phyloP scores from a whole-genome alignment of 1,139 yeast genomes.

The Suhomyces guaymorum region DNA sequence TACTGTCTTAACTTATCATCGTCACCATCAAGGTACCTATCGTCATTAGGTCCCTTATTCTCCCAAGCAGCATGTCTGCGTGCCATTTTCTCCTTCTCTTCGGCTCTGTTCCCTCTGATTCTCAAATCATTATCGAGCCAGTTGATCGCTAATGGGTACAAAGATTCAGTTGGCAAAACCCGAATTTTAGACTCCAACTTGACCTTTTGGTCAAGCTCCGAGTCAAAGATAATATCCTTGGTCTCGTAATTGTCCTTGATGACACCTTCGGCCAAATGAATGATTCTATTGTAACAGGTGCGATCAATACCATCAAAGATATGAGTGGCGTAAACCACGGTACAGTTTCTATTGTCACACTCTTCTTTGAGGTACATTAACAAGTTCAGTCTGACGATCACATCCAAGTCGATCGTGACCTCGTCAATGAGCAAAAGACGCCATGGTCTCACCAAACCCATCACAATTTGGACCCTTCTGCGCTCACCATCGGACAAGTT shows the following conservation, averaged over 20 bases:
- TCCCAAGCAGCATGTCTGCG: constrained; percentile 27
- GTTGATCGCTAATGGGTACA: constrained; percentile 69
- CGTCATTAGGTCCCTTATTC: constrained; percentile 36
- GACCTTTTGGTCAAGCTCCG: constrained; percentile 21
- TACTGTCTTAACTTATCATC: constrained; percentile 48
- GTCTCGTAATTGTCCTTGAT: constrained; percentile 30
- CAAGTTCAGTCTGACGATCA: constrained; percentile 77
- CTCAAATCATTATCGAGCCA: constrained; percentile 62
- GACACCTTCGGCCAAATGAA: constrained; percentile 76
- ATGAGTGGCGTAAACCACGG: constrained; percentile 90
- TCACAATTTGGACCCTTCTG: constrained; percentile 86
- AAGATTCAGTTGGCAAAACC: constrained; percentile 43
- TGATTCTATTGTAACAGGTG: constrained; percentile 80
- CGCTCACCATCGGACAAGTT: constrained; percentile 92
- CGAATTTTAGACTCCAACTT: constrained; percentile 25
- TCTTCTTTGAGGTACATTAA: constrained; percentile 70
- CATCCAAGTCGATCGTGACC: constrained; percentile 95
- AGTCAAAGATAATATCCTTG: constrained; percentile 31
- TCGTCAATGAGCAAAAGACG: constrained; percentile 80
- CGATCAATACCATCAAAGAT: constrained; percentile 88
- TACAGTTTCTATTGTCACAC: constrained; percentile 63
- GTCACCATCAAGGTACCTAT: constrained; percentile 48
- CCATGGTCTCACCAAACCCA: constrained; percentile 95
- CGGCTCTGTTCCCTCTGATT: constrained; percentile 55
- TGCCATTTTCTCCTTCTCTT: constrained; percentile 45